Evolutionary conservation across 441 rosid species (phyloP).

Genomic region (Manihot esculenta): DNA sequence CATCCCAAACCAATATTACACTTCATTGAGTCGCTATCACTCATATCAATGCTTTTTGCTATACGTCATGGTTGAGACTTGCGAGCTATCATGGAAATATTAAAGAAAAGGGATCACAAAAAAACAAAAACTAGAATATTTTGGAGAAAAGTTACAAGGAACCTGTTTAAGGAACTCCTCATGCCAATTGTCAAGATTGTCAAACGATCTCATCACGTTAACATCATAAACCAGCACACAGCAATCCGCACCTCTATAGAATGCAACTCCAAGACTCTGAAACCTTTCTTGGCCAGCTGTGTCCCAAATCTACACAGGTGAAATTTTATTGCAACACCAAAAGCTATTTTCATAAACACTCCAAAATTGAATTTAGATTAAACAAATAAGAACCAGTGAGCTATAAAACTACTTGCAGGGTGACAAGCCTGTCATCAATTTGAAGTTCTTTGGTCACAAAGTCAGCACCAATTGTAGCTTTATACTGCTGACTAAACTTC

Average conservation of each 20-base stretch:
- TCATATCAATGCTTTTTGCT: not conserved
- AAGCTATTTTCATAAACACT: not conserved
- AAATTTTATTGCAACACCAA: not conserved
- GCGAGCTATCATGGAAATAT: not conserved
- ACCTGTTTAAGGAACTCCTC: slow-evolving; percentile 96
- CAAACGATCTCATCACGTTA: slow-evolving; percentile 79
- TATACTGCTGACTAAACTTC: slow-evolving; percentile 92
- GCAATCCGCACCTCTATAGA: slow-evolving; percentile 97
- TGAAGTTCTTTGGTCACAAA: slow-evolving; percentile 95
- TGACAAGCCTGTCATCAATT: slow-evolving; percentile 84
- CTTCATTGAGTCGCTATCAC: not conserved
- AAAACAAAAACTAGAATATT: not conserved
- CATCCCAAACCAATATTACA: not conserved
- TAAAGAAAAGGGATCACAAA: not conserved
- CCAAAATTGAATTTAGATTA: slow-evolving; percentile 3
- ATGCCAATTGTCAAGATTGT: slow-evolving; percentile 89
- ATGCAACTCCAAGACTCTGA: slow-evolving; percentile 93
- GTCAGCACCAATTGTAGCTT: slow-evolving; percentile 98
- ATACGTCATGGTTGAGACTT: not conserved
- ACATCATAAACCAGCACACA: slow-evolving; percentile 96
- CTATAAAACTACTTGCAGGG: slow-evolving; percentile 61
- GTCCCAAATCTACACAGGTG: slow-evolving; percentile 75
- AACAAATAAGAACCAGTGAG: not conserved
- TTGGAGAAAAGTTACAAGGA: not conserved
- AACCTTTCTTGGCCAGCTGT: slow-evolving; percentile 98